Base-by-base conservation (phyloP, 2,329 filamentous ascomycete genomes). In the Penicillium polonicum region DNA sequence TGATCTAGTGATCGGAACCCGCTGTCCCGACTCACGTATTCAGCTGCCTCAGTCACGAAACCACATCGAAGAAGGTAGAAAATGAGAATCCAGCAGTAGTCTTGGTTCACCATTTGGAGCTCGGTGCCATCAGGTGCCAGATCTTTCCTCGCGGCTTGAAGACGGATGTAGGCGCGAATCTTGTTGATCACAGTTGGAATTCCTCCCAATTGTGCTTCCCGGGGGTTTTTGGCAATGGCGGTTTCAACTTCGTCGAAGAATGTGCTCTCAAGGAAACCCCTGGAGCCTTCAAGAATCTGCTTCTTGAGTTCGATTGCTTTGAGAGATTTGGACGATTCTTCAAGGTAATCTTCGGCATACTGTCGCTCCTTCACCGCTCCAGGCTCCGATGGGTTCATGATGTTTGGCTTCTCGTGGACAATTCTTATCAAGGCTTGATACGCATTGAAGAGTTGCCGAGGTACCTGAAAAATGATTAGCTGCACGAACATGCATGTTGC, bases 11-110 rank as follows among this genome's bases (percentile, higher is more conserved):
- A 91, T 66, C 91, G 85, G 82, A 99, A 97, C 59, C 90, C 88
- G 65, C 83, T 85, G 65, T 86, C 85, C 70, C 93, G 84, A 67
- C 88, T 88, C 57, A 97, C 91, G 73, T 97, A 99, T 62, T 89
- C 84, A 31, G 90, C 87, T 17, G 93, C 93, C 74, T 97, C 93
- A 17, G 83, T 83, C 52, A 94, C 82, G 64, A 96, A 88, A 49
- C 94, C 94, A 60, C 89, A 89, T 45, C 94, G 87, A 25, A 99
- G 79, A 41, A 97, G 83, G 75, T 91, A 97, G 78, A 95, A 99
- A 44, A 99, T 87, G 49, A 97, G 83, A 43, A 92, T 92, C 94
- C 94, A 99, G 62, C 92, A 89, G 69, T 89, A 94, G 72, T 96
- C 92, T 51, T 89, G 86, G 42, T 87, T 86, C 48, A 92, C 83